Conservation (phyloP, 1,284 basidiomycete species). For the Blastosporella zonata region DNA sequence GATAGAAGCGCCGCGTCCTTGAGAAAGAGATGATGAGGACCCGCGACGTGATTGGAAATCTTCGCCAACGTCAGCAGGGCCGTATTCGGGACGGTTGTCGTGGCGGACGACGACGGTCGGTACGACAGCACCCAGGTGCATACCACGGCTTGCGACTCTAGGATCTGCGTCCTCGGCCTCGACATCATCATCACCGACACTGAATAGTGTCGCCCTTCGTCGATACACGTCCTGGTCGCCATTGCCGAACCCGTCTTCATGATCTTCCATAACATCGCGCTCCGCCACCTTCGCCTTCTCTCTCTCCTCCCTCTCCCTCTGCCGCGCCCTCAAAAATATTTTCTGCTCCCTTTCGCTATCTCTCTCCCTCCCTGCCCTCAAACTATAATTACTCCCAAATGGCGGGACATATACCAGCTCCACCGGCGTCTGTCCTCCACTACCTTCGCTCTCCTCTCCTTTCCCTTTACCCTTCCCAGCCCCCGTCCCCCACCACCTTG, state of each 20-base stretch:
- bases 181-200: slow-evolving; percentile 19
- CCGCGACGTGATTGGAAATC: slow-evolving; percentile 28
- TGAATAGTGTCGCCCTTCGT: slow-evolving; percentile 22
- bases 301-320: slow-evolving; percentile 1
- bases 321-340: slow-evolving; percentile 8
- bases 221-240: slow-evolving; percentile 18
- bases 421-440: slow-evolving; percentile 38
- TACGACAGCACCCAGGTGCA: slow-evolving; percentile 12
- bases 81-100: slow-evolving; percentile 64
- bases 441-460: slow-evolving; percentile 30
- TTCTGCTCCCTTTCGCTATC: slow-evolving; percentile 21
- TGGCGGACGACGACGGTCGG: slow-evolving; percentile 27
- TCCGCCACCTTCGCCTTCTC: neutral
- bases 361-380: slow-evolving; percentile 24
- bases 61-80: slow-evolving; percentile 51
- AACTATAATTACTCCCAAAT: slow-evolving; percentile 43
- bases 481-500: slow-evolving; percentile 23
- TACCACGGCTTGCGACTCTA: slow-evolving; percentile 4
- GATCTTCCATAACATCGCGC: slow-evolving; percentile 18
- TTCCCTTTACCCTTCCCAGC: slow-evolving; percentile 22
- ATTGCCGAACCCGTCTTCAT: slow-evolving; percentile 19
- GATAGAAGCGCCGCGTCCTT: neutral
- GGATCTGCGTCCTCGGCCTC: slow-evolving; percentile 10
- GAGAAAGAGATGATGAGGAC: slow-evolving; percentile 10
- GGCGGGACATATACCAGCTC: slow-evolving; percentile 78